Evolutionary conservation across 1,284 basidiomycete species (phyloP).

Genomic region (Malassezia sympodialis): DNA sequence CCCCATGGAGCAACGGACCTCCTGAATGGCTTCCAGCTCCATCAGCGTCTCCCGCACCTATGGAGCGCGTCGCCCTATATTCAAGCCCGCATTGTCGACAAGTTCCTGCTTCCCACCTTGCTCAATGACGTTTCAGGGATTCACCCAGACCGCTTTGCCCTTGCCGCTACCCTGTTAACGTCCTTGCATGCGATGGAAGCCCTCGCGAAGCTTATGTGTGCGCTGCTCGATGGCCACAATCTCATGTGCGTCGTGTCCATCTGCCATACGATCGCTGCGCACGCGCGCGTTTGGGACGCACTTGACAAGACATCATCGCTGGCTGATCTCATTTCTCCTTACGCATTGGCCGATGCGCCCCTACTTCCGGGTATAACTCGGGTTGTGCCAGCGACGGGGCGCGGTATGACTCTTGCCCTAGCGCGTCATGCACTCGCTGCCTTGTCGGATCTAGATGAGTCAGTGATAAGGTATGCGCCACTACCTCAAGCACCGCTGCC

Average conservation of each 20-base stretch:
- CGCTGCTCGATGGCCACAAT: constrained; percentile 15
- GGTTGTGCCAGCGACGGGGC: constrained; percentile 7
- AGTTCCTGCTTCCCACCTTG: background rate
- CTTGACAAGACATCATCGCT: background rate
- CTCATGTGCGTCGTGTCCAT: constrained; percentile 11
- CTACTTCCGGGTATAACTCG: background rate
- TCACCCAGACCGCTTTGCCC: constrained; percentile 3
- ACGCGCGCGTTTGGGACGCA: constrained; percentile 8
- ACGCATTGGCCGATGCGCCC: constrained; percentile 4
- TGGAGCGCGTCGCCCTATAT: constrained; percentile 34
- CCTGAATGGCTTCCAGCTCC: background rate
- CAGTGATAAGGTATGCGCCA: constrained; percentile 3
- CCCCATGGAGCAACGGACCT: background rate
- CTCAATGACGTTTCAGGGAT: background rate
- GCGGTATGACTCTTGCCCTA: constrained; percentile 7
- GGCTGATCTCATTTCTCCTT: constrained; percentile 6
- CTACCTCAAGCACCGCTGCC: background rate
- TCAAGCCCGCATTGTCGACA: constrained; percentile 17
- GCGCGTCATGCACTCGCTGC: constrained; percentile 6
- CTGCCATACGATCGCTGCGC: constrained; percentile 4
- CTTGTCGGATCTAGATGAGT: background rate
- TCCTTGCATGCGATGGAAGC: constrained; percentile 2
- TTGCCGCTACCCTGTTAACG: constrained; percentile 2
- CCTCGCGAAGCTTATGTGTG: constrained; percentile 1
- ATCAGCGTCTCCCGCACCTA: constrained; percentile 20